phyloP scores from a whole-genome alignment of 1,284 basidiomycete species.

The Cryptococcus maquisensis region DNA sequence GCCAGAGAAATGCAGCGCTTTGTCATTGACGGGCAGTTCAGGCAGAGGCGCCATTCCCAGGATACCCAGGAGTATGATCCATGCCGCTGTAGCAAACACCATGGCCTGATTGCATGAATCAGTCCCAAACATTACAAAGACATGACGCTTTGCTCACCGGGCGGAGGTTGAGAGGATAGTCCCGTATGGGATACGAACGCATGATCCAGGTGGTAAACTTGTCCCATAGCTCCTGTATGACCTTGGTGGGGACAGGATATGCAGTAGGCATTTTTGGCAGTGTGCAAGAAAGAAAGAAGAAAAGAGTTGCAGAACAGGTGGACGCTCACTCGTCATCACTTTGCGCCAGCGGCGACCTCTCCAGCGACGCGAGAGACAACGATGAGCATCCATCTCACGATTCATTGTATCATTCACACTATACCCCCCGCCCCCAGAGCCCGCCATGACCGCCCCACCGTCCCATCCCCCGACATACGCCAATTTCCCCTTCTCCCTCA shows the following conservation, averaged over 20 bases:
- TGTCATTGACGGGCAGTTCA: conserved; percentile 45
- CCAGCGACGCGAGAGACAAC: too few species aligned
- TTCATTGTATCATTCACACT: too few species aligned
- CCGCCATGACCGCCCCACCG: neutral
- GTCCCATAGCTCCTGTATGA: conserved; percentile 32
- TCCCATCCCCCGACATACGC: too few species aligned
- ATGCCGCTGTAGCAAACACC: conserved; percentile 41
- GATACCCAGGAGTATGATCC: conserved; percentile 43
- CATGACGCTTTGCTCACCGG: conserved; percentile 29
- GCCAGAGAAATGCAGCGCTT: conserved; percentile 48
- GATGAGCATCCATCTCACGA: too few species aligned
- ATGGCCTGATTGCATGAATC: conserved; percentile 21
- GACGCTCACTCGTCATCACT: neutral
- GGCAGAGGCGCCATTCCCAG: conserved; percentile 46
- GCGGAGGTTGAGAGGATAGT: conserved; percentile 39
- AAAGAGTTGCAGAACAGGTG: neutral
- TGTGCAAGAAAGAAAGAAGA: neutral
- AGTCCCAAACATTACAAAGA: neutral
- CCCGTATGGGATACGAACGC: conserved; percentile 36
- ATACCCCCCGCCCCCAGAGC: too few species aligned
- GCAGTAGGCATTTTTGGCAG: conserved; percentile 11
- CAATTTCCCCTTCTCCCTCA: neutral
- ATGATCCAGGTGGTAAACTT: conserved; percentile 25
- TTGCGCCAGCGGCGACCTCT: neutral
- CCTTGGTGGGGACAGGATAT: conserved; percentile 35